Conservation (phyloP, 2,329 filamentous ascomycete species). For the Sporothrix luriei region DNA sequence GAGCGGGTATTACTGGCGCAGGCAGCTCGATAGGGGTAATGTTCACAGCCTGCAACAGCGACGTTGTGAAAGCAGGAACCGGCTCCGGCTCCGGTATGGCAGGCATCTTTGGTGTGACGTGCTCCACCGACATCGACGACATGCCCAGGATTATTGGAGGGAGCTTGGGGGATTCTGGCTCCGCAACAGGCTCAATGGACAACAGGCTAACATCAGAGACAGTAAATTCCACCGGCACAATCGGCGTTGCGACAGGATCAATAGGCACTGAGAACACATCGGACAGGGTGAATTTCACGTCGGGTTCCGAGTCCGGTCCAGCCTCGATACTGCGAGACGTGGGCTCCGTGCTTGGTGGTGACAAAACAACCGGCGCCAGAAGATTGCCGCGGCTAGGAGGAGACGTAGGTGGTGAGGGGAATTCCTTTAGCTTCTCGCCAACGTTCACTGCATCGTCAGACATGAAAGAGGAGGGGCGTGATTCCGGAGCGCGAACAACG, state of each 20-base stretch:
- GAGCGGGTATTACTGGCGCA: constrained; percentile 23
- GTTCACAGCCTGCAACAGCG: constrained; percentile 30
- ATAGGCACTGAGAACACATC: constrained; percentile 31
- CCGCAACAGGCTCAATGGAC: constrained; percentile 29
- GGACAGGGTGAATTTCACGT: constrained; percentile 29
- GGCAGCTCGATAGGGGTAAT: constrained; percentile 33
- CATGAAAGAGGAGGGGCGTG: constrained; percentile 32
- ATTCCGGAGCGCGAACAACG: constrained; percentile 1
- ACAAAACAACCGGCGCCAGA: constrained; percentile 38
- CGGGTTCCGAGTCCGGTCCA: not conserved
- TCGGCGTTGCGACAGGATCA: constrained; percentile 24
- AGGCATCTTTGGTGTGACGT: constrained; percentile 27
- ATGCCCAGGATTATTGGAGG: constrained; percentile 27
- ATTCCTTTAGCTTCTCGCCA: constrained; percentile 56
- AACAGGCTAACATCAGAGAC: constrained; percentile 31
- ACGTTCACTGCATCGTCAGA: constrained; percentile 40
- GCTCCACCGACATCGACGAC: constrained; percentile 29
- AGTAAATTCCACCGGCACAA: constrained; percentile 16
- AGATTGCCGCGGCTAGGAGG: constrained; percentile 39
- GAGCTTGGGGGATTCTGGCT: constrained; percentile 20
- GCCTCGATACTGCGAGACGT: constrained; percentile 22
- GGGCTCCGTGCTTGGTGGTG: constrained; percentile 39
- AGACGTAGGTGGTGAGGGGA: constrained; percentile 57
- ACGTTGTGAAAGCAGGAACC: constrained; percentile 30
- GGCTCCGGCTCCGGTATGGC: constrained; percentile 24